Base-by-base conservation (phyloP, 1,284 basidiomycete species). In the Tranzscheliella williamsii region DNA sequence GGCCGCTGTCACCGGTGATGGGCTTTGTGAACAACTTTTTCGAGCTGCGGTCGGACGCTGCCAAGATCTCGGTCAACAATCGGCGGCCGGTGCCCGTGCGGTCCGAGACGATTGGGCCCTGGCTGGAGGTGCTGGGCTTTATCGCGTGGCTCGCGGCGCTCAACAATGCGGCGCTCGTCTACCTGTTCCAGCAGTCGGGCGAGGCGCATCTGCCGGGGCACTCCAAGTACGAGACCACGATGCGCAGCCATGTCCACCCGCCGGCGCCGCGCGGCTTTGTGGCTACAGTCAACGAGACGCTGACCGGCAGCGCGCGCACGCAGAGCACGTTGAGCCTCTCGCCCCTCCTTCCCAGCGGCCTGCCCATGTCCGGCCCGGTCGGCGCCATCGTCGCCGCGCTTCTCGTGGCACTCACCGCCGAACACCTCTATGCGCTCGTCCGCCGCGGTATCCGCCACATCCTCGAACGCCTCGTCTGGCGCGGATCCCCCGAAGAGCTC, bases 81-180 rank as follows among this genome's bases (percentile, higher is more conserved):
- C 84, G 91, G 11, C 84, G 91, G 16, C 91, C 94, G 1, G 83
- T 95, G 29, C 92, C 94, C 0, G 80, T 82, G 13, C 86, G 93
- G 8, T 87, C 88, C 11, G 92, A 95, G 73, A 88, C 87, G 4
- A 91, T 97, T 63, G 94, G 94, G 0, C 88, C 91, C 0, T 98
- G 94, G 94, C 83, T 97, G 31, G 87, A 93, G 51, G 86, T 87
- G 5, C 81, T 98, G 62, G 52, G 50, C 0, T 54, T 65, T 21
- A 61, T 70, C 20, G 61, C 67, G 12, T 75, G 73, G 65, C 40
- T 76, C 4, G 38, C 54, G 3, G 64, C 61, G 21, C 61, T 70
- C 29, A 60, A 58, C 50, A 72, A 76, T 24, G 54, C 70, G 2
- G 57, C 67, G 13, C 54, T 70, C 16, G 43, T 65, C 22, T 77